Conservation (phyloP, 441 rosid species). For the Macaranga tanarius region DNA sequence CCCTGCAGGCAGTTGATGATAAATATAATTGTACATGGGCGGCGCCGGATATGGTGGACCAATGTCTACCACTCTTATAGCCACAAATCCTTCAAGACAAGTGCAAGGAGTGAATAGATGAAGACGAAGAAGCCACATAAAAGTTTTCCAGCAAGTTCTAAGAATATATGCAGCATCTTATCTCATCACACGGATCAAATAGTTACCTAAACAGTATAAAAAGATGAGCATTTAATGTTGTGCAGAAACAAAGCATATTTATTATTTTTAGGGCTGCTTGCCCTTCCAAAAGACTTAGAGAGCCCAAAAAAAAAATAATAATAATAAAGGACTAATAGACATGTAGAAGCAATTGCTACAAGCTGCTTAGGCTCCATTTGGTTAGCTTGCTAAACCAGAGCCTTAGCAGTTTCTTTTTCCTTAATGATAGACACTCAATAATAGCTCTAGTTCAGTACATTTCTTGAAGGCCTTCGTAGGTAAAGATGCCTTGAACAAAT, state of each 20-base stretch:
- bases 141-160: not conserved
- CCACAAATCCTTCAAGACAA: too few species aligned
- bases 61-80: not conserved
- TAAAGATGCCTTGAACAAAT: not conserved
- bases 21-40: not conserved
- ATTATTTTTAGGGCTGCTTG: not conserved
- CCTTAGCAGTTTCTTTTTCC: not conserved
- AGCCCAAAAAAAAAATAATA: not conserved
- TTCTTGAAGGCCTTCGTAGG: not conserved
- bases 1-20: not conserved
- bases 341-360: not conserved
- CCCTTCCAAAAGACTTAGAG: not conserved
- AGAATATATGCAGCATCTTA: not conserved
- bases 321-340: too few species aligned
- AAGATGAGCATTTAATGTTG: not conserved
- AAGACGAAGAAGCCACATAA: not conserved
- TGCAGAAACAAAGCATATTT: not conserved
- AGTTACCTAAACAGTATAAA: not conserved
- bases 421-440: too few species aligned
- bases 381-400: not conserved
- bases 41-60: slow-evolving; percentile 24
- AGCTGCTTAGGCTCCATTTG: not conserved
- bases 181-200: not conserved
- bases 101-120: too few species aligned
- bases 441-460: too few species aligned